phyloP scores from a whole-genome alignment of 2,329 filamentous ascomycete species.

The Apiospora saccharicola region DNA sequence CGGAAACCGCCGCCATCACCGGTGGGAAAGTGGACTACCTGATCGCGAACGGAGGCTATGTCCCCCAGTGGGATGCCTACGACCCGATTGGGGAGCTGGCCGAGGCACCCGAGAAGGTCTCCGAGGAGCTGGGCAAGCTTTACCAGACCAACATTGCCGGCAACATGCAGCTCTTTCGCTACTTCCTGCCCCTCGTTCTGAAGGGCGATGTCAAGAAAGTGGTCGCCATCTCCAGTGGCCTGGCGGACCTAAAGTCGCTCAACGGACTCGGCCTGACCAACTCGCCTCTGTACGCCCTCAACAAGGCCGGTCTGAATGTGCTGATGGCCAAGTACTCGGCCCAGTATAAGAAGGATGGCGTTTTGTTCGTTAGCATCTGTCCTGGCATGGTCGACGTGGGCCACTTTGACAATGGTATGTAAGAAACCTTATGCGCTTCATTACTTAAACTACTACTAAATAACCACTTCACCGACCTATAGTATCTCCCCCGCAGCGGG shows the following conservation, averaged over 20 bases:
- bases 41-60: constrained; percentile 24
- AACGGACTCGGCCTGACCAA: constrained; percentile 36
- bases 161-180: constrained; percentile 59
- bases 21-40: constrained; percentile 11
- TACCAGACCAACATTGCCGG: constrained; percentile 60
- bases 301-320: constrained; percentile 50
- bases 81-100: neutral
- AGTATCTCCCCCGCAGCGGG: constrained; percentile 11
- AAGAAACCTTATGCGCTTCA: neutral
- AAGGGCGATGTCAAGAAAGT: constrained; percentile 52
- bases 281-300: constrained; percentile 44
- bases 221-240: constrained; percentile 49
- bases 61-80: neutral
- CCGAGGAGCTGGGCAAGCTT: constrained; percentile 40
- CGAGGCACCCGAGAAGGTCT: constrained; percentile 43
- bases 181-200: constrained; percentile 60
- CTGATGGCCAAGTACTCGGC: constrained; percentile 60
- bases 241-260: constrained; percentile 60
- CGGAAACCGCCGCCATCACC: constrained; percentile 17
- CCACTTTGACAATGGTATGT: neutral
- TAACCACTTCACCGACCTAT: neutral
- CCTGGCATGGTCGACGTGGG: constrained; percentile 58
- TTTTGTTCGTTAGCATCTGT: constrained; percentile 60
- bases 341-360: constrained; percentile 55
- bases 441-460: neutral